Evolutionary conservation across 192 early-diverging fungal species (phyloP).

Genomic region (Spizellomyces punctatus): DNA sequence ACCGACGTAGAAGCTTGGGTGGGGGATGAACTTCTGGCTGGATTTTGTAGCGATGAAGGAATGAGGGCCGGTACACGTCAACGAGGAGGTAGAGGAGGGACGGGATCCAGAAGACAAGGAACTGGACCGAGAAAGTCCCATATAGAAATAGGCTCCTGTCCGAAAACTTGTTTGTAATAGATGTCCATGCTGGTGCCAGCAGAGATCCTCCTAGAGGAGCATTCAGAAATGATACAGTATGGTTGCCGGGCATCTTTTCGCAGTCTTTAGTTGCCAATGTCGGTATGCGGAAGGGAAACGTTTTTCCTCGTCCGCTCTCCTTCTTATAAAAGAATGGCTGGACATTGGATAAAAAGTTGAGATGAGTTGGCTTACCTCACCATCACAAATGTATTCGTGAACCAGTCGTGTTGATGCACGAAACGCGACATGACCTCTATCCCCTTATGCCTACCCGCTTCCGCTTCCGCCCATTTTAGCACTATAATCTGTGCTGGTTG

Average conservation of each 20-base stretch:
- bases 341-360: too few relatives aligned
- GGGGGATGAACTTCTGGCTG: slow-evolving; percentile 3
- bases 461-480: too few relatives aligned
- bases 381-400: too few relatives aligned
- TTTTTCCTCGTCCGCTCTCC: too few relatives aligned
- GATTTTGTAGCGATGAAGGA: slow-evolving; percentile 15
- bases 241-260: not conserved
- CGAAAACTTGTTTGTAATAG: slow-evolving; percentile 3
- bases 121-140: slow-evolving; percentile 18
- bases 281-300: too few relatives aligned
- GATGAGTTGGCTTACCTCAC: too few relatives aligned
- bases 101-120: slow-evolving; percentile 17
- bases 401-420: too few relatives aligned
- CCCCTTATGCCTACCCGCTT: too few relatives aligned
- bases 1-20: not conserved
- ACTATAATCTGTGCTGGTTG: too few relatives aligned
- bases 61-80: slow-evolving; percentile 14
- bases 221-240: not conserved
- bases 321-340: too few relatives aligned
- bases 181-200: slow-evolving; percentile 2
- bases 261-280: too few relatives aligned
- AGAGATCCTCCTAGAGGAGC: not conserved
- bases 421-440: too few relatives aligned
- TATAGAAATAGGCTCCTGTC: slow-evolving; percentile 6
- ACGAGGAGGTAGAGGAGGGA: slow-evolving; percentile 13